These are phyloP conservation scores for Eurotiales sp. DNA, from an alignment of 2,329 filamentous ascomycete species.

Conservation along the genomic window DNA sequence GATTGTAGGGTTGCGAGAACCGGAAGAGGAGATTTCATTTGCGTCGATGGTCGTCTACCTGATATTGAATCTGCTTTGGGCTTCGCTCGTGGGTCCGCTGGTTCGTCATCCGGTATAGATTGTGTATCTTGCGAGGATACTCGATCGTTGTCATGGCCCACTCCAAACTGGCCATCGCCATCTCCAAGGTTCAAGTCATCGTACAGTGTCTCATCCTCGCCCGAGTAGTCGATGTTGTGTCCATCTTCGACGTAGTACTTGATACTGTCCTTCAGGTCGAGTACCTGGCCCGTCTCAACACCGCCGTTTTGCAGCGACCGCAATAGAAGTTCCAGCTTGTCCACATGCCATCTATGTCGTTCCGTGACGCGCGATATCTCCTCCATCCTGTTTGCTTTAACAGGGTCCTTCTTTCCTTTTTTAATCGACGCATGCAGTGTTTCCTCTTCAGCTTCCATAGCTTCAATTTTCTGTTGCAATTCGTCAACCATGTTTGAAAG, in stretches of 20 bases:
- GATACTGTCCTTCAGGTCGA: slow-evolving; percentile 85
- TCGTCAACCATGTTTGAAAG: slow-evolving; percentile 84
- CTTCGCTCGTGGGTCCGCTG: slow-evolving; percentile 59
- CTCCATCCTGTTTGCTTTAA: slow-evolving; percentile 81
- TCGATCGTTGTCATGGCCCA: slow-evolving; percentile 75
- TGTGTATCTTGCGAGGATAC: slow-evolving; percentile 94
- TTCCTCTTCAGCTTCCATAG: slow-evolving; percentile 85
- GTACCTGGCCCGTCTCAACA: slow-evolving; percentile 81
- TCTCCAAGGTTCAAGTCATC: slow-evolving; percentile 90
- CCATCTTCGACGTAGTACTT: slow-evolving; percentile 93
- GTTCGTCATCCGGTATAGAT: slow-evolving; percentile 78
- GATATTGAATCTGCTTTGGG: slow-evolving; percentile 57
- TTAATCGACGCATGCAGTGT: slow-evolving; percentile 83
- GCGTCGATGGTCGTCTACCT: slow-evolving; percentile 72
- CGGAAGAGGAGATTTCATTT: slow-evolving; percentile 92
- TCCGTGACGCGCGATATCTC: slow-evolving; percentile 82
- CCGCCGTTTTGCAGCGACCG: slow-evolving; percentile 89
- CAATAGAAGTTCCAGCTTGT: slow-evolving; percentile 85
- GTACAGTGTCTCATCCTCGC: slow-evolving; percentile 89
- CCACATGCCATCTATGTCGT: slow-evolving; percentile 93
- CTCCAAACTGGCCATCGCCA: slow-evolving; percentile 83
- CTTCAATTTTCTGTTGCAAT: slow-evolving; percentile 89
- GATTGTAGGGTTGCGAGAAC: slow-evolving; percentile 85
- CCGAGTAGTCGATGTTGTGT: slow-evolving; percentile 78
- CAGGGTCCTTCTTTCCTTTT: slow-evolving; percentile 83